A percentile compares a stretch with the other conserved stretches of the same genome.
phyloP scores from a whole-genome alignment of 1,284 basidiomycete species.

The Irpex sp. region DNA sequence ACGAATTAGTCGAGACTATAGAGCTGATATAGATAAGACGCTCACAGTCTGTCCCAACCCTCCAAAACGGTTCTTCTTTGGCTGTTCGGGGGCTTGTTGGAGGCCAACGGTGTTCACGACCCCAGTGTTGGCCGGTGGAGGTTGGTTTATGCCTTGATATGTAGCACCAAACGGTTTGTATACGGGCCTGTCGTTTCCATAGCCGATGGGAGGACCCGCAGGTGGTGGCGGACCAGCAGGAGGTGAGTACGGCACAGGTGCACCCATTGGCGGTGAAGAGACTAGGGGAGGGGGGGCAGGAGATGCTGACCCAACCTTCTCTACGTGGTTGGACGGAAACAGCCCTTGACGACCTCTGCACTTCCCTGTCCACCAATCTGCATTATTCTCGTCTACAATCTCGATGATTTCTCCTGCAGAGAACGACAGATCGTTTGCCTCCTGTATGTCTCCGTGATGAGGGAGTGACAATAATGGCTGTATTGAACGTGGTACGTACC shows the following conservation, averaged over 20 bases:
- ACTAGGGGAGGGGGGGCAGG: slow-evolving; percentile 13
- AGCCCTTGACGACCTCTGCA: slow-evolving; percentile 55
- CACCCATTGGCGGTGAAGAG: slow-evolving; percentile 13
- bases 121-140: slow-evolving; percentile 30
- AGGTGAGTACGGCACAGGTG: slow-evolving; percentile 13
- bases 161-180: slow-evolving; percentile 38
- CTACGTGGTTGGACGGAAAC: slow-evolving; percentile 63
- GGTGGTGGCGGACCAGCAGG: slow-evolving; percentile 9
- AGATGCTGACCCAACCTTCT: slow-evolving; percentile 34
- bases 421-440: slow-evolving; percentile 59
- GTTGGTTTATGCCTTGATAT: slow-evolving; percentile 29
- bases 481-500: slow-evolving; percentile 30
- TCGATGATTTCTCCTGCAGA: slow-evolving; percentile 55
- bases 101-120: slow-evolving; percentile 25
- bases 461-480: neutral
- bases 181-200: slow-evolving; percentile 24
- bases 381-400: slow-evolving; percentile 55
- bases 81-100: slow-evolving; percentile 29
- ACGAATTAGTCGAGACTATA: slow-evolving; percentile 9
- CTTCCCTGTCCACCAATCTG: slow-evolving; percentile 65
- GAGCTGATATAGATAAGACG: slow-evolving; percentile 11
- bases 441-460: slow-evolving; percentile 32
- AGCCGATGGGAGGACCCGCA: slow-evolving; percentile 18
- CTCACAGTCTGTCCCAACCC: slow-evolving; percentile 54
- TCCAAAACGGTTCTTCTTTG: slow-evolving; percentile 56